Evolutionary conservation across 108 stramenopile species (phyloP), one percentile per base, ranked within the genome.

Genomic region (Asterionellopsis glacialis): DNA sequence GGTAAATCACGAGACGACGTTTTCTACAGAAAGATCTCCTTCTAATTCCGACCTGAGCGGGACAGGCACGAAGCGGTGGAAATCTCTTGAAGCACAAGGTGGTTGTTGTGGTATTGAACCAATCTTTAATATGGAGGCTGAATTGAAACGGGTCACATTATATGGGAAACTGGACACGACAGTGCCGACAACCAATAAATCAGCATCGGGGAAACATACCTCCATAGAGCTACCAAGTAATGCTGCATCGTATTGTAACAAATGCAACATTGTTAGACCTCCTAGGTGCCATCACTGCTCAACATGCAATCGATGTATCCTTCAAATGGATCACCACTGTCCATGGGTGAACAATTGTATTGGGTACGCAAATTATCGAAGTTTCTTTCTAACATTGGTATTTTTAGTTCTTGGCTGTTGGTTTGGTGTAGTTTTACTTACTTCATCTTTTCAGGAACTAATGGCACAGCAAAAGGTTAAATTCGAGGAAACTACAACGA

Each of bases 331-430:
- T 74, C 98, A 98, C 68, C 96, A 96, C 65, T 97, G 98, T 67
- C 87, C 95, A 0, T 99, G 98, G 97, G 77, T 97, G 13, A 97
- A 97, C 78, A 97, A 96, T 75, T 97, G 96, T 74, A 82, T 99
- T 28, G 98, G 96, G 49, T 76, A 79, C 59, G 72, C 81, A 74
- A 93, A 93, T 54, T 86, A 90, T 67, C 83, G 92, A 22, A 55
- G 62, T n/a, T 93, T 93, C 64, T 45, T 88, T 7, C 61, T 86
- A 11, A 52, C 81, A 28, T 27, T 93, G 9, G 71, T 82, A 44
- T 84, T 79, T 55, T 39, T 93, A 23, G 59, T 67, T 22, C 9
- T 77, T 10, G 87, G 84, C 25, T 88, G 85, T 45, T 77, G 68
- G 59, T 90, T 86, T 61, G 86, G 84, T 16, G 51, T 61, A 6